Conservation (phyloP, 495 filamentous ascomycete genomes). For the Neurospora tetraspora region DNA sequence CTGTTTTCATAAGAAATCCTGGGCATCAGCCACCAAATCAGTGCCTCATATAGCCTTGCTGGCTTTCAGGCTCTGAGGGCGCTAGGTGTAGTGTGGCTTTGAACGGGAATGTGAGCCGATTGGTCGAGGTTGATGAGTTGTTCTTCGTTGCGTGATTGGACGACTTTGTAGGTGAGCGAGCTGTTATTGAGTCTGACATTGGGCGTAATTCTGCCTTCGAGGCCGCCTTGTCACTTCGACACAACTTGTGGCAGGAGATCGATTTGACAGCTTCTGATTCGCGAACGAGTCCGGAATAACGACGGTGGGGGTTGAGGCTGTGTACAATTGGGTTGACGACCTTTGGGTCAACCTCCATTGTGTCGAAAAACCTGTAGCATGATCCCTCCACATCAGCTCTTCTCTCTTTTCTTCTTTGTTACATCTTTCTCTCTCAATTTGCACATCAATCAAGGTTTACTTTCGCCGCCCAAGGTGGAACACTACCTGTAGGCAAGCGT, state of each 20-base stretch:
- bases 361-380: neutral
- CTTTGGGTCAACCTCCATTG: neutral
- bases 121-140: neutral
- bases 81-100: neutral
- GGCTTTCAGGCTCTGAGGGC: neutral
- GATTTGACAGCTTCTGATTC: neutral
- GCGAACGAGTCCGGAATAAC: neutral
- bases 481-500: no score
- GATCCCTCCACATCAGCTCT: neutral
- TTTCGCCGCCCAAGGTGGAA: no score
- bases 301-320: neutral
- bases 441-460: no score
- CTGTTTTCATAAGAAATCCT: no score
- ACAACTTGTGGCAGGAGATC: neutral
- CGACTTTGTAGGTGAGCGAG: neutral
- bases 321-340: neutral
- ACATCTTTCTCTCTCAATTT: neutral
- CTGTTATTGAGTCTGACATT: neutral
- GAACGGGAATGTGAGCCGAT: neutral
- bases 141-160: neutral
- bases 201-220: neutral
- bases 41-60: neutral
- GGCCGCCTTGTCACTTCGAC: neutral
- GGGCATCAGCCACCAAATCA: neutral
- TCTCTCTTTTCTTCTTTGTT: neutral